Base-by-base conservation (phyloP, 352 stramenopile species). In the Aphanomyces stellatus region DNA sequence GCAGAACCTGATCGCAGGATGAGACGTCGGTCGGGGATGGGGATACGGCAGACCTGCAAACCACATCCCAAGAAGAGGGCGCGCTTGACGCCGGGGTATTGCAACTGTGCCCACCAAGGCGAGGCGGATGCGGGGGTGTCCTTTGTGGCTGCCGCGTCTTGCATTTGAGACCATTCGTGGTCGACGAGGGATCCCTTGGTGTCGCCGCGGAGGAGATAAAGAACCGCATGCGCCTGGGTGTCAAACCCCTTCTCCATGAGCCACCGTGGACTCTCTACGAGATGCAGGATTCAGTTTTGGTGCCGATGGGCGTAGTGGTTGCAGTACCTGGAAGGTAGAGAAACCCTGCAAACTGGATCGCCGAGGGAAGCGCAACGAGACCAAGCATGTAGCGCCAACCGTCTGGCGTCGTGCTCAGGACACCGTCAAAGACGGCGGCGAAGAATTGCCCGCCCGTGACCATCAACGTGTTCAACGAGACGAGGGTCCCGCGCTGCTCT, bases 201-300 rank as follows among this genome's bases (percentile, higher is more conserved):
- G 22, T 57, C 10, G 37, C 79, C 81, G 17, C 79, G 81, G 55
- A 93, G 81, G 25, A 72, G 74, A 17, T 76, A 35, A 7, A 93
- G 70, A 5, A 74, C 75, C 8, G 53, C 62, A 51, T 74, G 76
- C 48, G 84, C 84, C 8, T 77, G 73, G 2, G 73, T 70, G 3
- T 79, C 74, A 25, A 62, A 67, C 4, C 73, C 75, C 49, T 76
- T 77, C 53, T 70, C 78, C 5, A 85, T 73, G 10, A 93, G 71
- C 46, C 79, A 91, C 2, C 82, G 79, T 2, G 85, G 85, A 31
- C 74, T 88, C 62, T 93, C 85, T 70, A 42, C 17, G 19, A 22
- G 8, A 60, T 43, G 33, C 17, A 63, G 7, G 30, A 28, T 53
- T 53, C 13, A 31, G 4, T 48, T 27, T 25, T 17, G 13, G 8